Base-by-base conservation (phyloP, 2,329 filamentous ascomycete species). In the Aspergillus tanneri region DNA sequence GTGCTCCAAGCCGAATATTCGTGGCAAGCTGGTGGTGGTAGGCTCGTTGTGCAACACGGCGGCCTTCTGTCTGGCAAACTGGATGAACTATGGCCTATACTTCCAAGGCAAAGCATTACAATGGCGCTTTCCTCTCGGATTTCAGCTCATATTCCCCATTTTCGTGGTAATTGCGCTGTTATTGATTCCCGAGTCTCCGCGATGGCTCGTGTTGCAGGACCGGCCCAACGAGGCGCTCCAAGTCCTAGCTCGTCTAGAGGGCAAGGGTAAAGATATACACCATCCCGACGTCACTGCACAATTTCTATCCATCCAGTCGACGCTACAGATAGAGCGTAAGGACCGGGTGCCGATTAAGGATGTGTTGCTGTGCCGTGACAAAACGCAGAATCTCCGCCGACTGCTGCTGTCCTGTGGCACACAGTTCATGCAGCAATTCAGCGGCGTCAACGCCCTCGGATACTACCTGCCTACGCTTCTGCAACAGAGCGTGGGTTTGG, bases 351-450 rank as follows among this genome's bases (percentile, higher is more conserved):
- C 39, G 16, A 30, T 16, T 62, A 60, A 36, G 62, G 45, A 48
- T 3, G 37, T 48, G 7, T 21, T 69, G 6, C 60, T 75, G 50
- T 51, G 24, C 12, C 23, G 74, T 38, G 72, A 76, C 38, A 72
- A 71, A 4, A 64, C 66, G 8, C 71, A 75, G 45, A 72, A 68
- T 46, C 25, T 76, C 70, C 51, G 54, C 64, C 12, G 72, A 68
- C 43, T 64, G 66, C 53, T 76, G 28, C 62, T 77, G 0, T 72
- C 73, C 21, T 66, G 73, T 4, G 70, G 72, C 2, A 70, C 69
- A 1, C 72, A 77, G 40, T 75, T 76, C 41, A 76, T 77, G 66
- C 73, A 77, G 39, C 70, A 73, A 43, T 59, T 72, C 10, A 58
- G 54, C 24, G 69, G 70, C 6, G 53, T 63, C 16, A 63, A 58